Conservation (phyloP, 2,329 filamentous ascomycete genomes). For the Aspergillus eucalypticola region DNA sequence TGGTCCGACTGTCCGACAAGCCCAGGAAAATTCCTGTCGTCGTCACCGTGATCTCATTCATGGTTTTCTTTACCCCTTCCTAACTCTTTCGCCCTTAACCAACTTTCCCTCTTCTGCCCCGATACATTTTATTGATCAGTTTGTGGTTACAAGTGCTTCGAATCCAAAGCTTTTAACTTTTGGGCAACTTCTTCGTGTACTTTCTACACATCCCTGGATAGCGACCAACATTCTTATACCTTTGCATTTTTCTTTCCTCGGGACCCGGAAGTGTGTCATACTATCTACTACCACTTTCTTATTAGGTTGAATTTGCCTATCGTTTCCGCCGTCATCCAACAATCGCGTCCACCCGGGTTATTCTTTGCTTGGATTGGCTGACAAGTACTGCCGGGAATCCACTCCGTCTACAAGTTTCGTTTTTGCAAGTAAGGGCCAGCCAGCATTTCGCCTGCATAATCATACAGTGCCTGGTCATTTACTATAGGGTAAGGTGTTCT, state of each 20-base stretch:
- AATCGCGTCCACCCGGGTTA: constrained; percentile 10
- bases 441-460: constrained; percentile 17
- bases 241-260: constrained; percentile 4
- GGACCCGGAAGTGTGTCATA: neutral
- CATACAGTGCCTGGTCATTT: constrained; percentile 1
- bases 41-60: constrained; percentile 44
- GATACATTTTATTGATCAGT: constrained; percentile 3
- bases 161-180: neutral
- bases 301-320: constrained; percentile 14
- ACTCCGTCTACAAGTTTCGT: constrained; percentile 24
- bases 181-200: neutral
- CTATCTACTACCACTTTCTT: neutral
- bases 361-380: constrained; percentile 25
- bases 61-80: constrained; percentile 10
- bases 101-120: constrained; percentile 1
- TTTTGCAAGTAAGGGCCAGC: constrained; percentile 21
- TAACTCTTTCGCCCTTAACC: too few species aligned
- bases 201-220: constrained; percentile 6
- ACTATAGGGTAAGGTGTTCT: constrained; percentile 10
- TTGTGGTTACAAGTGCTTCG: neutral
- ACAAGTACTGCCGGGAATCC: constrained; percentile 22
- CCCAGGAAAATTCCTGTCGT: constrained; percentile 34
- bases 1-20: constrained; percentile 20
- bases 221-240: constrained; percentile 8
- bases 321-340: constrained; percentile 17